phyloP scores from a whole-genome alignment of 2,329 filamentous ascomycete species.

The Lecanosticta acicola region DNA sequence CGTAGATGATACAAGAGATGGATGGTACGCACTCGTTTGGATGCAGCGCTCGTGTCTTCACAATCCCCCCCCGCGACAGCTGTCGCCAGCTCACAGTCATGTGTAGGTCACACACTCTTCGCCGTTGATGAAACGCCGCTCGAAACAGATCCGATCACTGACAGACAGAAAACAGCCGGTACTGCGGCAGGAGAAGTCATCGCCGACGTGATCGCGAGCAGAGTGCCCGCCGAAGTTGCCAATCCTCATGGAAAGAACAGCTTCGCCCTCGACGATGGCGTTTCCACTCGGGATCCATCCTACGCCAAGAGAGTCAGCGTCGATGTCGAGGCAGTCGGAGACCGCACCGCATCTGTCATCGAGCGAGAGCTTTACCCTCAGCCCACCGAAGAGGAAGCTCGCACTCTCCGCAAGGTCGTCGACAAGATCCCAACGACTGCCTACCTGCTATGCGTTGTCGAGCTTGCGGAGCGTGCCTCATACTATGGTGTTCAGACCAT shows the following conservation, averaged over 20 bases:
- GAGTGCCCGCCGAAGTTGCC: conserved; percentile 13
- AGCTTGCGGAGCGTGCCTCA: conserved; percentile 57
- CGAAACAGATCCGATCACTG: no score
- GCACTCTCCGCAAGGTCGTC: conserved; percentile 46
- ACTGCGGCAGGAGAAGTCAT: conserved; percentile 27
- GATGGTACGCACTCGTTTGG: background rate
- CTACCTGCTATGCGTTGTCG: conserved; percentile 51
- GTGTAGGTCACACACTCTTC: background rate
- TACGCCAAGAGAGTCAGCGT: conserved; percentile 14
- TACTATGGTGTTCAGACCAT: conserved; percentile 54
- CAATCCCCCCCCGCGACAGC: no score
- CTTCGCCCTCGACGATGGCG: conserved; percentile 19
- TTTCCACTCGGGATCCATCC: conserved; percentile 9
- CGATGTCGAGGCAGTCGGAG: conserved; percentile 21
- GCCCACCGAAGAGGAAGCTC: conserved; percentile 46
- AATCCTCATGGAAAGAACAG: conserved; percentile 14
- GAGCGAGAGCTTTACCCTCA: conserved; percentile 21
- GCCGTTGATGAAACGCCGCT: no score
- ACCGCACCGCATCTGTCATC: conserved; percentile 16
- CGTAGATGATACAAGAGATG: background rate
- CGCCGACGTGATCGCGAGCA: conserved; percentile 41
- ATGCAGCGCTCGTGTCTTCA: no score
- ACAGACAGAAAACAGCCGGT: conserved; percentile 2
- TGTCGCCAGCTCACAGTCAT: no score
- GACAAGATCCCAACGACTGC: conserved; percentile 48